Evolutionary conservation across 176 grass and related monocot species (phyloP), one percentile per base, ranked within the genome.

Genomic region (Avena eriantha): DNA sequence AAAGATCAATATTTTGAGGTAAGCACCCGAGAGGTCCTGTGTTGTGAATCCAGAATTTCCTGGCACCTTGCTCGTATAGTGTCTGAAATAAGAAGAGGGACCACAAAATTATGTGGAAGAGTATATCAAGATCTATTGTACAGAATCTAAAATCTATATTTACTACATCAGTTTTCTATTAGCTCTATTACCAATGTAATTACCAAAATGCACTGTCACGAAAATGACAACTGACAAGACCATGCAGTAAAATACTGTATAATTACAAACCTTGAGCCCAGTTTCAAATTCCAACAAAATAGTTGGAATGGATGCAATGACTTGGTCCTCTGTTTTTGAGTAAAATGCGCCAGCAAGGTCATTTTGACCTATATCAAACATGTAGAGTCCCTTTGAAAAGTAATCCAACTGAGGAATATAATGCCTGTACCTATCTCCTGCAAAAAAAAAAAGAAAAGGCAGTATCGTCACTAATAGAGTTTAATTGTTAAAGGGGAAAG

Each of bases 1-100:
- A 99, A 73, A 84, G 24, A 41, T 49, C 94, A 85, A 96, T 84
- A 39, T 99, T 99, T 90, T 99, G 90, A 89, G 97, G 84, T 85
- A 99, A 89, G 90, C 97, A 99, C 15, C 97, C 97, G 0, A 99
- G 93, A 74, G 97, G 97, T 65, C 94, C 94, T 43, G 94, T 99
- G 77, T 99, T 99, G 80, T 99, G 97, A 89, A 99, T 99, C 97
- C 97, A 99, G 90, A 99, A 99, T 76, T 92, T 96, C 83, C 97
- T 93, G 24, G 94, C 97, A 93, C 97, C 97, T 91, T 94, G 85
- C 34, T 93, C 87, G 64, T 99, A 94, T 73, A 99, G 69, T 72
- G 91, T 91, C 97, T 99, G 92, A 71, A 91, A 86, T 48, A 83
- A 79, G 74, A 69, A 79, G 4, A 65, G 1, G 21, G 2, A 23